Base-by-base conservation (phyloP, 2,329 filamentous ascomycete genomes). In the Penicillium frequentans region DNA sequence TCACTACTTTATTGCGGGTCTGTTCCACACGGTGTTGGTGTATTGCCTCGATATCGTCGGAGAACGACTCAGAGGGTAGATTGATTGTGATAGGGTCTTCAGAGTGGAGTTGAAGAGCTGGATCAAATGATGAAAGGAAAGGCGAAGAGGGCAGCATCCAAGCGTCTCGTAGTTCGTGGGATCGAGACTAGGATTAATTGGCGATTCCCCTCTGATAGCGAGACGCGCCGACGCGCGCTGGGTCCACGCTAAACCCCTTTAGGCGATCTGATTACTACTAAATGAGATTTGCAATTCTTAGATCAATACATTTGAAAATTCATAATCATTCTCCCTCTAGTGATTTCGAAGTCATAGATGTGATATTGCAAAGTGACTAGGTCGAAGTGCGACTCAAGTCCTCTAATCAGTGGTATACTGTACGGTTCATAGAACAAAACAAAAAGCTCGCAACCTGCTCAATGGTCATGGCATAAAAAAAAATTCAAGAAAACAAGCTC, bases 111-210 rank as follows among this genome's bases (percentile, higher is more conserved):
- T 80, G 70, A 29, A 82, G 59, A 43, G 79, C 79, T 44, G 81
- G 80, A 58, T 83, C 81, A 56, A 82, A 83, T 5, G 81, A 82
- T 4, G 79, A 76, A 3, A 77, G 75, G 33, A 77, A 68, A 29
- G 73, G 69, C 39, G 73, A 71, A 19, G 72, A 74, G 26, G 66
- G 64, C 62, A 65, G 67, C 72, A 73, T 73, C 57, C 64, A 72
- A 63, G 65, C 66, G 55, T 62, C 27, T 58, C 27, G 49, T 6
- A 24, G 43, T 57, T 49, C 42, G 45, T 60, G 16, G 11, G 21
- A 43, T 49, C 33, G 51, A 45, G 62, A 45, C 61, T 42, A 21
- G 37, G 46, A 31, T 53, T 16, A 54, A 53, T 49, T 50, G 43
- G 37, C 53, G 52, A 45, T 63, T 53, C 61, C 58, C 57, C 61